Base-by-base conservation (phyloP, 2,329 filamentous ascomycete genomes). In the Fusarium nurragi region DNA sequence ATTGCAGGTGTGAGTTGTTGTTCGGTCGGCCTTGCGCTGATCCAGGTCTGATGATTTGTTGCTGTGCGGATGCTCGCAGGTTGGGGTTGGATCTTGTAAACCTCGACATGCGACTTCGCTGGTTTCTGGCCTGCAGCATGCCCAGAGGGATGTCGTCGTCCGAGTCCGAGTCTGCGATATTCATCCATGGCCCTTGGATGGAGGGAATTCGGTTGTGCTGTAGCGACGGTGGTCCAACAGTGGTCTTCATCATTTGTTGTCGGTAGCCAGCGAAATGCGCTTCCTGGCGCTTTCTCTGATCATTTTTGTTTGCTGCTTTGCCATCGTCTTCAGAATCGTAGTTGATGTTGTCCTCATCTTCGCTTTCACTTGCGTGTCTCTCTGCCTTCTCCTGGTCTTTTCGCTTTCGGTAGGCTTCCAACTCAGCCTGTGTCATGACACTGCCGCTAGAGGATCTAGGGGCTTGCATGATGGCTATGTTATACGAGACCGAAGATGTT, bases 161-260 rank as follows among this genome's bases (percentile, higher is more conserved):
- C 13, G 60, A 52, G 12, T 63, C 51, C 3, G 45, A 30, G 1
- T 54, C 40, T 1, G 49, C 22, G 3, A 54, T 44, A 4, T 66
- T 36, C 25, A 43, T 40, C 53, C 56, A 54, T 1, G 62, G 57
- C 2, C 52, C 39, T 16, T 60, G 53, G 7, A 51, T 38, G 0
- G 63, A 59, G 1, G 61, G 52, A 1, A 56, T 44, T 10, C 54
- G 53, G 0, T 32, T 45, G 34, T 66, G 58, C 9, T 49, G 25
- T 36, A 9, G 47, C 8, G 45, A 23, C 25, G 52, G 41, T 7
- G 54, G 46, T 18, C 61, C 46, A 28, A 25, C 56, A 12, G 64
- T 68, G 5, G 45, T 67, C 45, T 65, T 67, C 64, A 58, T 65
- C 64, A 61, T 68, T 32, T 65, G 58, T 54, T 68, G 49, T 40